Evolutionary conservation across 164 flowering plant genomes (phyloP).

Genomic region (Annona squamosa): DNA sequence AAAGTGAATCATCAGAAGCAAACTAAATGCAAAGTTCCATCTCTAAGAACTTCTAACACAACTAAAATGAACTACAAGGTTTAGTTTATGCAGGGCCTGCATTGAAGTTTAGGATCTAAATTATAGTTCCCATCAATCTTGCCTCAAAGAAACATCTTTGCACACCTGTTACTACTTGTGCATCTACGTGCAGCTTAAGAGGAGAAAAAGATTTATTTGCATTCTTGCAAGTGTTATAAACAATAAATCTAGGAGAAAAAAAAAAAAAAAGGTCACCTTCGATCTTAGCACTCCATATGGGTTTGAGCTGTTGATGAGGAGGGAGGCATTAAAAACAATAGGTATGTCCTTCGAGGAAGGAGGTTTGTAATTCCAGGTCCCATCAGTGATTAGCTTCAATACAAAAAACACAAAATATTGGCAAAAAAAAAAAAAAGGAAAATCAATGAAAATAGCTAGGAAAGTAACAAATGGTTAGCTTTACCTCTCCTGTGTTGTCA

Average conservation of each 20-base stretch:
- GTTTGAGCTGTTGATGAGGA: conserved; percentile 10
- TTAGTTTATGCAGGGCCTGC: no score
- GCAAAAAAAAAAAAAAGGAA: neutral
- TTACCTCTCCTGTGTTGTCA: conserved; percentile 4
- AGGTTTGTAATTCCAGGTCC: conserved; percentile 9
- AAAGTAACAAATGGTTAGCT: neutral
- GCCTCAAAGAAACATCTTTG: no score
- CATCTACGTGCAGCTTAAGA: neutral
- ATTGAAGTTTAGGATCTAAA: no score
- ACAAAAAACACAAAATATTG: neutral
- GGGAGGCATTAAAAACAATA: conserved; percentile 9
- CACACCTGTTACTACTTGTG: no score
- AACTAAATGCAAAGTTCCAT: neutral
- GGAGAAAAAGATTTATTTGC: neutral
- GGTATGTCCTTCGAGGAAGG: conserved; percentile 10
- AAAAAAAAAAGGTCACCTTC: conserved; percentile 4
- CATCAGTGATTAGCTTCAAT: conserved; percentile 6
- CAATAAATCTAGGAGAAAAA: neutral
- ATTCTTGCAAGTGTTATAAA: neutral
- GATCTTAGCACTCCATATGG: conserved; percentile 10
- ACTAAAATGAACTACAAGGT: neutral
- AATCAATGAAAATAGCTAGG: neutral
- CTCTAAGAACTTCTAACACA: neutral
- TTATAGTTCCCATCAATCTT: no score
- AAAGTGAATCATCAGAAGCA: neutral